Conservation (phyloP, 2,329 filamentous ascomycete species). For the Claviceps pusilla region DNA sequence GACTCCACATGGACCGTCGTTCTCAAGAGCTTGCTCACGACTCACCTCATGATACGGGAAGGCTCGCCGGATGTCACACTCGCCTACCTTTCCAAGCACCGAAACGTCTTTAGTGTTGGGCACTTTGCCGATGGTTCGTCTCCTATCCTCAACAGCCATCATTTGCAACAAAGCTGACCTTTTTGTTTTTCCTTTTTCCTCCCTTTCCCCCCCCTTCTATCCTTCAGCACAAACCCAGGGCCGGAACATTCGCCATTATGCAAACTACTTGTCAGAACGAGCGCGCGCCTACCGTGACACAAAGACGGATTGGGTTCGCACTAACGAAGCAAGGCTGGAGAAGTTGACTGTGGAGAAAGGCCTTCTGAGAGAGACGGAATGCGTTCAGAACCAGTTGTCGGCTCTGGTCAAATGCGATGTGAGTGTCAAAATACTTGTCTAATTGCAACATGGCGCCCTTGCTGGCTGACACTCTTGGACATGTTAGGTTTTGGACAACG, state of each 20-base stretch:
- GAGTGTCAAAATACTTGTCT: slow-evolving; percentile 20
- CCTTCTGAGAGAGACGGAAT: slow-evolving; percentile 77
- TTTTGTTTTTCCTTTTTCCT: not conserved
- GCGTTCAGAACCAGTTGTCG: slow-evolving; percentile 74
- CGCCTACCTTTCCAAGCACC: slow-evolving; percentile 66
- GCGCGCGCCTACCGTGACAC: slow-evolving; percentile 71
- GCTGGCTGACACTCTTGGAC: not conserved
- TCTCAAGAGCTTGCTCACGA: slow-evolving; percentile 91
- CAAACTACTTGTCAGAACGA: slow-evolving; percentile 70
- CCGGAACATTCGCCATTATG: slow-evolving; percentile 83
- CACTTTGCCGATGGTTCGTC: slow-evolving; percentile 78
- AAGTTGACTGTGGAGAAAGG: slow-evolving; percentile 82
- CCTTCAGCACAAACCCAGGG: slow-evolving; percentile 75
- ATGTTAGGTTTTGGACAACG: slow-evolving; percentile 61
- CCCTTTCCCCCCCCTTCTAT: not conserved
- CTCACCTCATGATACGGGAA: slow-evolving; percentile 95
- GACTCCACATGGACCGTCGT: slow-evolving; percentile 99
- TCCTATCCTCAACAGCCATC: not conserved
- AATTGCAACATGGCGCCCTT: not conserved
- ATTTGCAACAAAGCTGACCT: not conserved
- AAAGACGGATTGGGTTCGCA: slow-evolving; percentile 78
- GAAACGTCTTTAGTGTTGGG: slow-evolving; percentile 72
- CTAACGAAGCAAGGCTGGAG: slow-evolving; percentile 69
- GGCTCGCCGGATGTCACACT: slow-evolving; percentile 81
- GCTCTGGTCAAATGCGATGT: slow-evolving; percentile 83